These are phyloP conservation scores for Candida tammaniensis DNA, from an alignment of 805 yeast genomes.

Conservation along the genomic window DNA sequence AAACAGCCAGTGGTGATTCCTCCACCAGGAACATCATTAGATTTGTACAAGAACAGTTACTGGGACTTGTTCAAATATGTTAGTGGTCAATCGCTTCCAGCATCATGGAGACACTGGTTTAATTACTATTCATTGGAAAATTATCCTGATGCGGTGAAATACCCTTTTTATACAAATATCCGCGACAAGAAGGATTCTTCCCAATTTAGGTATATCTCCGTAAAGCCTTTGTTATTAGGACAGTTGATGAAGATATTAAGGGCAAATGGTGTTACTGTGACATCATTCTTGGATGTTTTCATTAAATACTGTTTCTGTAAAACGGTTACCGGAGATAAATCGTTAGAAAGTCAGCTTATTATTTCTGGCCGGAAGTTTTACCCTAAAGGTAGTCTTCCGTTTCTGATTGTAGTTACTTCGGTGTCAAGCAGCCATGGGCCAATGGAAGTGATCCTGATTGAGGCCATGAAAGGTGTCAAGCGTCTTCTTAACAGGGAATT, in stretches of 20 bases:
- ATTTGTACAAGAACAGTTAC: neutral
- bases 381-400: slow-evolving; percentile 6
- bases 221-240: too few species aligned
- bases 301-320: slow-evolving; percentile 10
- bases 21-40: neutral
- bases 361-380: slow-evolving; percentile 11
- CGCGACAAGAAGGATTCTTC: too few species aligned
- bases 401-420: slow-evolving; percentile 2
- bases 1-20: neutral
- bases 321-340: slow-evolving; percentile 2
- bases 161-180: too few species aligned
- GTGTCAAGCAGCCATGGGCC: neutral
- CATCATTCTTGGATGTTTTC: slow-evolving; percentile 10
- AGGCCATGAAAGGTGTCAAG: slow-evolving; percentile 1
- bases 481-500: neutral
- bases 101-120: neutral
- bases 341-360: neutral
- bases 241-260: neutral
- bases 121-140: slow-evolving; percentile 1
- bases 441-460: neutral
- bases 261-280: slow-evolving; percentile 8
- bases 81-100: slow-evolving; percentile 1
- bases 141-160: slow-evolving; percentile 11
- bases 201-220: too few species aligned
- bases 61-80: neutral